Base-by-base conservation (phyloP, 1,284 basidiomycete genomes). In the Cystobasidium pallidum region DNA sequence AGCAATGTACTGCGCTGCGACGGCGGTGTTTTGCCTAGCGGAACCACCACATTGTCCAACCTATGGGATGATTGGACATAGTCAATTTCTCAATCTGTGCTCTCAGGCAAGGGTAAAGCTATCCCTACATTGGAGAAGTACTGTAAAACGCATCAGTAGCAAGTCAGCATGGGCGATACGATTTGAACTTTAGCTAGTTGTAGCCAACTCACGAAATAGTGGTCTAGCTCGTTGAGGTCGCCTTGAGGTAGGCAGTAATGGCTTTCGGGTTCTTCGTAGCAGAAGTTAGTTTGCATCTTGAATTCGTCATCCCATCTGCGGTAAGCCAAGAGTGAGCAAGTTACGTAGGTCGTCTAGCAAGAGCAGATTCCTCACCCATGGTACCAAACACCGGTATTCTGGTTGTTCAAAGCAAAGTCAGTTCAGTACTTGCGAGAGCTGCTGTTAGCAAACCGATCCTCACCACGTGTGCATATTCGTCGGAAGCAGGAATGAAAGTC, bases 391-490 rank as follows among this genome's bases (percentile, higher is more conserved):
- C 45, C 62, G 24, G 62, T 64, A 24, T 64, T 64, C 62, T 64
- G 17, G 4, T 28, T 3, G 34, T 26, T 36, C 21, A 61, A 32
- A 34, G 45, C 49, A 15, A n/a, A 8, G 10, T 13, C 30, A 51
- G 11, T 15, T 64, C 62, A 64, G 62, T 32, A 21, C 3, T 1
- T 1, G 8, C 1, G 10, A 15, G 26, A 30, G 24, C 17, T 7
- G 26, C 39, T 41, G 8, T 32, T 3, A 24, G 11, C 4, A 17
- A 7, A 39, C 24, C 2, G 6, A 26, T 11, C 21, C 61, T 32
- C n/a, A 64, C 62, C 30, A 73, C 73, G 61, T 74, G 72, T 1
- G 77, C 76, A 73, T 77, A 78, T 63, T 77, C 66, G n/a, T 70
- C 74, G 6, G 66, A 72, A 41, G 74, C 75, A 61, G 77, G 77